Percentiles rank a stretch among this genome's conserved stretches.
phyloP scores from a whole-genome alignment of 164 flowering plant genomes.

The Vitis rotundifolia region DNA sequence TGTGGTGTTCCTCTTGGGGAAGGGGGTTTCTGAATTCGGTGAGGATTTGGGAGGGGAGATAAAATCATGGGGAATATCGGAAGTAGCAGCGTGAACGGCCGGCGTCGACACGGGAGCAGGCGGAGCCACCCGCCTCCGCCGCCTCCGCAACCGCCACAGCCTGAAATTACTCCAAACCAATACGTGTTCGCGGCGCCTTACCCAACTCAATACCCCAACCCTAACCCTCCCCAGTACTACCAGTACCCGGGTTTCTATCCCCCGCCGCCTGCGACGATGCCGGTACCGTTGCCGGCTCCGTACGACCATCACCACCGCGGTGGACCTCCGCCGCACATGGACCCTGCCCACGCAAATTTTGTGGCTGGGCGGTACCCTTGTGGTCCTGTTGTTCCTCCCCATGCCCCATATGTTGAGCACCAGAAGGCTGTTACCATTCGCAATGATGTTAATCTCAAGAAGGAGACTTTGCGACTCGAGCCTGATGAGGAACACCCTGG shows the following conservation, averaged over 20 bases:
- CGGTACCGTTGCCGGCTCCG: conserved; percentile 64
- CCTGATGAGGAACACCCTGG: conserved; percentile 83
- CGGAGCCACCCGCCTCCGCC: conserved; percentile 52
- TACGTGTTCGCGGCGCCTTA: conserved; percentile 85
- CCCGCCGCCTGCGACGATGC: conserved; percentile 50
- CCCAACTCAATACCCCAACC: conserved; percentile 63
- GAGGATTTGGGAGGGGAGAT: not conserved
- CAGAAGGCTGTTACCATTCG: conserved; percentile 91
- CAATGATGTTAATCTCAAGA: conserved; percentile 89
- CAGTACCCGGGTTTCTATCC: conserved; percentile 69
- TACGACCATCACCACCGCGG: conserved; percentile 65
- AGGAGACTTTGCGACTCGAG: conserved; percentile 78
- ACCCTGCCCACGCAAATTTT: conserved; percentile 42
- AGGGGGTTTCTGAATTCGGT: conserved; percentile 3
- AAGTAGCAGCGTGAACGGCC: conserved; percentile 43
- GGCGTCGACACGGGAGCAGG: conserved; percentile 48
- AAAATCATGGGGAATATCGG: conserved; percentile 66
- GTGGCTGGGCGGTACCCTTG: conserved; percentile 60
- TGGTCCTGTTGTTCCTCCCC: conserved; percentile 46
- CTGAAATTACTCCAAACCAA: conserved; percentile 57
- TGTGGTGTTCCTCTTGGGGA: not conserved
- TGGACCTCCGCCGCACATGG: conserved; percentile 20
- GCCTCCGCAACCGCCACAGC: conserved; percentile 49
- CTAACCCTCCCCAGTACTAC: conserved; percentile 51
- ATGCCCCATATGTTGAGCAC: conserved; percentile 75